A percentile compares a stretch with the other conserved stretches of the same genome.
These are phyloP conservation scores for Phallus indusiatus DNA, from an alignment of 768 basidiomycete genomes.

Conservation along the genomic window DNA sequence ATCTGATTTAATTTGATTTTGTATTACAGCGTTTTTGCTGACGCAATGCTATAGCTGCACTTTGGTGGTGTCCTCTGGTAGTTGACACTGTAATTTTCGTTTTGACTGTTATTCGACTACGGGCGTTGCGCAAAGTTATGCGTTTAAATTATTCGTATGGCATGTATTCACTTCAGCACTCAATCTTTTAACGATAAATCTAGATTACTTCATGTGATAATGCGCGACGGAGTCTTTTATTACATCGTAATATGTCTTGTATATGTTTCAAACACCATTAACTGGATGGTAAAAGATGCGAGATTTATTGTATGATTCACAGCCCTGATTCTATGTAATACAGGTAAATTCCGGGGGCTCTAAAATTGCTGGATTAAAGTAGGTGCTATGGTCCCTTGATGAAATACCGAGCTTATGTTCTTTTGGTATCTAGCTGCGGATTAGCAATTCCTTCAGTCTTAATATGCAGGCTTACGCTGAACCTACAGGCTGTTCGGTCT, in stretches of 20 bases:
- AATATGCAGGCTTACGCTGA: neutral
- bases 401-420: too few species aligned
- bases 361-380: neutral
- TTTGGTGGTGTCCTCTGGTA: slow-evolving; percentile 1
- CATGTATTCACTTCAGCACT: neutral
- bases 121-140: neutral
- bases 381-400: too few species aligned
- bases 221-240: neutral
- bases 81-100: neutral
- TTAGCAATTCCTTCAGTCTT: neutral
- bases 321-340: neutral
- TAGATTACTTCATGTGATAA: neutral
- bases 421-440: neutral
- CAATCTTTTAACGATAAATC: neutral
- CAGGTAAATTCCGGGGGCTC: neutral
- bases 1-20: too few species aligned
- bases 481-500: neutral
- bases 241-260: neutral
- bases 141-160: neutral
- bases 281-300: neutral
- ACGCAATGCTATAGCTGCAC: neutral
- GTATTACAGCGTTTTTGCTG: too few species aligned
- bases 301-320: neutral
- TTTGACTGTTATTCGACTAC: neutral
- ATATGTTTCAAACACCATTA: neutral